Evolutionary conservation across 2,329 filamentous ascomycete genomes (phyloP).

Genomic region (Sarocladium brachiariae): DNA sequence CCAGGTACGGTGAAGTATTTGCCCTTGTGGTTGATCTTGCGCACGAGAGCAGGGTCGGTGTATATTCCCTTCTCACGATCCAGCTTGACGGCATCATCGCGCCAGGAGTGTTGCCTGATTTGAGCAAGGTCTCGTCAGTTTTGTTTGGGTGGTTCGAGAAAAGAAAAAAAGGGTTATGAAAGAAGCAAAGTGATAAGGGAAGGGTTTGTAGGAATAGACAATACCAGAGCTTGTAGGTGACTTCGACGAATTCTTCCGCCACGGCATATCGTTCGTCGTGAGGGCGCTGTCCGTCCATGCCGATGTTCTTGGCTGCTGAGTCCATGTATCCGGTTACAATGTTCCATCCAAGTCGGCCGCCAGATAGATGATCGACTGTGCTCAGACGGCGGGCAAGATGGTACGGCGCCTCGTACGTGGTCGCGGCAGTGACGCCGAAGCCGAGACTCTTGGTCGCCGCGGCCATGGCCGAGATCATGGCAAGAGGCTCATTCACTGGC

Average conservation of each 20-base stretch:
- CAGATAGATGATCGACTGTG: conserved; percentile 51
- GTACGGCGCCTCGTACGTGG: conserved; percentile 64
- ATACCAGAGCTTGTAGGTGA: conserved; percentile 57
- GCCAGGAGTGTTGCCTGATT: conserved; percentile 8
- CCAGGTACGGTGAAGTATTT: conserved; percentile 49
- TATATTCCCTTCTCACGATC: conserved; percentile 43
- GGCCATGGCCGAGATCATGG: conserved; percentile 58
- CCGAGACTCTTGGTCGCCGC: conserved; percentile 60
- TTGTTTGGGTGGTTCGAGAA: no score
- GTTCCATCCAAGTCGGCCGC: conserved; percentile 41
- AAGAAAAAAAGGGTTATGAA: no score
- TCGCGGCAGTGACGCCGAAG: conserved; percentile 61
- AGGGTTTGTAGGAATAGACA: no score
- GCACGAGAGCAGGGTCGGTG: conserved; percentile 34
- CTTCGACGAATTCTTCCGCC: conserved; percentile 53
- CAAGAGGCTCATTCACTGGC: conserved; percentile 62
- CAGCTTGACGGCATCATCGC: conserved; percentile 10
- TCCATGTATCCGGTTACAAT: conserved; percentile 65
- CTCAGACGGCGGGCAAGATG: conserved; percentile 58
- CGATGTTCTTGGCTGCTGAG: conserved; percentile 57
- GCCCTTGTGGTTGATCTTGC: conserved; percentile 52
- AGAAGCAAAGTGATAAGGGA: no score
- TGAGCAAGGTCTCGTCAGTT: no score
- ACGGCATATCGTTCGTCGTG: conserved; percentile 47
- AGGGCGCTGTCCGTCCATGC: conserved; percentile 44